Base-by-base conservation (phyloP, 176 grass and related monocot genomes). In the Zoysia japonica region DNA sequence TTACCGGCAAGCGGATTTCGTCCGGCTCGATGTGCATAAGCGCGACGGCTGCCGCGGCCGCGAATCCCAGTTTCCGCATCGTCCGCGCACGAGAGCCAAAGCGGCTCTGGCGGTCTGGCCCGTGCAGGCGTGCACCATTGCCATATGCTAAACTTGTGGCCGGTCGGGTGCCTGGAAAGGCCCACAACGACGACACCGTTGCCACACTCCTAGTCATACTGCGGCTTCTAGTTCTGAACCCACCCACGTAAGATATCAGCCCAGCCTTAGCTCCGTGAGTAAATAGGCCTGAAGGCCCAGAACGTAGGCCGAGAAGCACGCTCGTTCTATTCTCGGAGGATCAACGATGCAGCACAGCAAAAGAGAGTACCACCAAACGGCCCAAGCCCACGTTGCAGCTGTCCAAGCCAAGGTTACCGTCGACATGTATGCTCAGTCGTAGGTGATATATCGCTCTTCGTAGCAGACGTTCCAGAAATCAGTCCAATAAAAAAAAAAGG, bases 351-450 rank as follows among this genome's bases (percentile, higher is more conserved):
- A 17, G 46, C 15, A 49, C 14, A 14, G 49, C 59, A 46, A 77
- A 65, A 49, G 9, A 47, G 65, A 45, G 50, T 28, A 80, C 54
- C 78, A 41, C 54, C 78, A 41, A 78, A 78, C 61, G 28, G 12
- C 60, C 17, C 74, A 17, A 62, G 41, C 4, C 63, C 39, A 75
- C 43, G n/a, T 11, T 6, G 55, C 72, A 12, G 19, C 11, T 2
- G 12, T n/a, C 6, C 1, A 16, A 15, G 7, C 6, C 1, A 16
- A 15, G 7, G 56, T 77, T 39, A 40, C 45, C 45, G 13, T 48
- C 20, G 2, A 51, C 37, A 61, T 41, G 52, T 6, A 41, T 17
- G 3, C 6, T 61, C 14, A 5, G 45, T 12, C 9, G 17, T 62
- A 11, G 28, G 59, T 62, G 59, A 11, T 3, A 36, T 62, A 63